These are phyloP conservation scores for Glomus cerebriforme DNA, from an alignment of 192 early-diverging fungal species.

Conservation along the genomic window DNA sequence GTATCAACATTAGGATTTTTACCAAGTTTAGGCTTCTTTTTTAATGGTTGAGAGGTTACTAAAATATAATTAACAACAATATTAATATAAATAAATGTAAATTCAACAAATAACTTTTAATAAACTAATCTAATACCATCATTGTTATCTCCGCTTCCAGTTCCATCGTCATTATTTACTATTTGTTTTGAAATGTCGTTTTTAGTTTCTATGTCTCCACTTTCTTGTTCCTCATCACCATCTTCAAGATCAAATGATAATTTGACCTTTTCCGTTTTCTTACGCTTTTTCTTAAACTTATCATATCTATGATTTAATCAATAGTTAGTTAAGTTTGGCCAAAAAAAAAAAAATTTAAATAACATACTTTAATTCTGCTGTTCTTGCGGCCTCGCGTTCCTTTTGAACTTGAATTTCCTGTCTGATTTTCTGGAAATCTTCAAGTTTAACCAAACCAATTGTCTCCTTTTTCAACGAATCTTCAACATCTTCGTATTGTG, in stretches of 20 bases:
- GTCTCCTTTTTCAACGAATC: constrained; percentile 85
- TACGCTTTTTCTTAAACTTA: constrained; percentile 62
- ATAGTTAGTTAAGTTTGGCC: background rate
- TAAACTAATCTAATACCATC: background rate
- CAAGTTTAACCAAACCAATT: constrained; percentile 83
- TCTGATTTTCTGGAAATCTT: constrained; percentile 87
- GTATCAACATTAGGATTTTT: constrained; percentile 94
- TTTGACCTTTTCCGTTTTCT: constrained; percentile 61
- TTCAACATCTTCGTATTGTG: constrained; percentile 76
- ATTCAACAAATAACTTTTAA: background rate
- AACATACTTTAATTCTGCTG: constrained; percentile 38
- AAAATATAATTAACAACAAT: background rate
- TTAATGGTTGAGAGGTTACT: background rate
- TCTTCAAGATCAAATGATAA: constrained; percentile 71
- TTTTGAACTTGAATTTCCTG: constrained; percentile 82
- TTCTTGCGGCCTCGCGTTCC: constrained; percentile 70
- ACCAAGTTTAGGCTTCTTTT: constrained; percentile 54
- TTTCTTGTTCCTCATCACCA: constrained; percentile 43
- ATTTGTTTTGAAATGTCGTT: constrained; percentile 29
- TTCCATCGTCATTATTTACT: constrained; percentile 36
- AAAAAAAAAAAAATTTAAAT: background rate
- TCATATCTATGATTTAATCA: constrained; percentile 42
- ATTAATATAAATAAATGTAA: background rate
- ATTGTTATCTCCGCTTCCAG: constrained; percentile 31
- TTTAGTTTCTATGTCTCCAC: constrained; percentile 20